These are phyloP conservation scores for Ambispora gerdemannii DNA, from an alignment of 192 early-diverging fungal genomes.

Conservation along the genomic window DNA sequence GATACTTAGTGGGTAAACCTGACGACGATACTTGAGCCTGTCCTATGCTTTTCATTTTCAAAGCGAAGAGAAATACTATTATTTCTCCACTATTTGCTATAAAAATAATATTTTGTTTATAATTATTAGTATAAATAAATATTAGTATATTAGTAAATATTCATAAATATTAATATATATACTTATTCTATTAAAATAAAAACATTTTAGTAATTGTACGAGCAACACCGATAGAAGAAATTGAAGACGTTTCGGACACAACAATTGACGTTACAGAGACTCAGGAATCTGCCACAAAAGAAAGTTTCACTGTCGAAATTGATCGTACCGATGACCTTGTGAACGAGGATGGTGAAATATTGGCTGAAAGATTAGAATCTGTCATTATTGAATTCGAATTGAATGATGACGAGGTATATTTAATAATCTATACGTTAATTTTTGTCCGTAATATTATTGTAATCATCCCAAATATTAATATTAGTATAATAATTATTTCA, in stretches of 20 bases:
- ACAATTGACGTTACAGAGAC: conserved; percentile 37
- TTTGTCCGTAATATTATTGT: too few species aligned
- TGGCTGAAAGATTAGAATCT: conserved; percentile 55
- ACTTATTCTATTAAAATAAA: background rate
- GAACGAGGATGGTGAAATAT: conserved; percentile 51
- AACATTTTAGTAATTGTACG: background rate
- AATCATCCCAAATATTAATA: too few species aligned
- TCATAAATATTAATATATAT: background rate
- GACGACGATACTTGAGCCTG: background rate
- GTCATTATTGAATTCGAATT: conserved; percentile 60
- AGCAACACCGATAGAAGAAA: conserved; percentile 29
- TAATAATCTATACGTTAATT: too few species aligned
- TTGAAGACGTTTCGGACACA: conserved; percentile 39
- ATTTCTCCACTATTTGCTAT: too few species aligned
- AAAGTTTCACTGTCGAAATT: conserved; percentile 55
- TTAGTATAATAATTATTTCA: background rate
- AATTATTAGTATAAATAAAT: background rate
- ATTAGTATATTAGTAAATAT: background rate
- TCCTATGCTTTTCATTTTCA: background rate
- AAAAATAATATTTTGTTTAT: background rate
- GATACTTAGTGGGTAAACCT: background rate
- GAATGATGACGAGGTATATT: conserved; percentile 47
- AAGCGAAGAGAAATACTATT: background rate
- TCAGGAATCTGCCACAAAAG: conserved; percentile 33
- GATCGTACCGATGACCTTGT: conserved; percentile 56